These are phyloP conservation scores for Primulina tabacum DNA, from an alignment of 257 asterid species.

Conservation along the genomic window DNA sequence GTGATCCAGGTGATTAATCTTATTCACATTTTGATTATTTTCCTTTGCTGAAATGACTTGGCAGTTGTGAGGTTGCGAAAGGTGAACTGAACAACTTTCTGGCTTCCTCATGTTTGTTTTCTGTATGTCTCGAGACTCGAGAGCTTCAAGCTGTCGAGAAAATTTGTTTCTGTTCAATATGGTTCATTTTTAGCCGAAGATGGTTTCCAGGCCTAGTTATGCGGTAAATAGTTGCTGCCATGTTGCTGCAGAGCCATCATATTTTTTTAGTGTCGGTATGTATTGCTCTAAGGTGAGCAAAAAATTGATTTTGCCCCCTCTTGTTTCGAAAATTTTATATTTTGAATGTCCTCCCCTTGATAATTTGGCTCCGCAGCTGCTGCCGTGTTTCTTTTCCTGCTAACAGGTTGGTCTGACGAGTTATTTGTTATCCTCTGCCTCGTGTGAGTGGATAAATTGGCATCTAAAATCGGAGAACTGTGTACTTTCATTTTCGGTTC, in stretches of 20 bases:
- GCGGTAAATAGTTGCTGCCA: neutral
- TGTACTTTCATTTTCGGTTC: neutral
- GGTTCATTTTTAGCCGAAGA: neutral
- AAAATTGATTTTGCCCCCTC: neutral
- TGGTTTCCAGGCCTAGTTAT: neutral
- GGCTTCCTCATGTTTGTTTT: neutral
- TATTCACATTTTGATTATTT: neutral
- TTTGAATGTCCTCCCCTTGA: neutral
- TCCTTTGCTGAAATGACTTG: neutral
- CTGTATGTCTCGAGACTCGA: neutral
- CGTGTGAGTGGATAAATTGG: neutral
- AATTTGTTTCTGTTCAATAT: neutral
- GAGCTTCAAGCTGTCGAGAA: neutral
- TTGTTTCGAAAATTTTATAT: neutral
- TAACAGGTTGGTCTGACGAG: neutral
- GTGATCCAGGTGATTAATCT: slow-evolving; percentile 49
- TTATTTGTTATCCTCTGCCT: neutral
- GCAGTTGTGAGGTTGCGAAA: too few species aligned
- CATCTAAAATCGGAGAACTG: neutral
- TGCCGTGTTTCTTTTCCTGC: neutral
- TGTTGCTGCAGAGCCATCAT: neutral
- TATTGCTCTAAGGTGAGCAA: neutral
- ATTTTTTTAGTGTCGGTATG: too few species aligned
- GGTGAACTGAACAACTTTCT: neutral
- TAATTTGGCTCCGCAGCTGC: neutral